Percentiles rank a stretch among this genome's conserved stretches.
These are phyloP conservation scores for Aspergillus quadricinctus DNA, from an alignment of 2,329 filamentous ascomycete genomes.

Conservation along the genomic window DNA sequence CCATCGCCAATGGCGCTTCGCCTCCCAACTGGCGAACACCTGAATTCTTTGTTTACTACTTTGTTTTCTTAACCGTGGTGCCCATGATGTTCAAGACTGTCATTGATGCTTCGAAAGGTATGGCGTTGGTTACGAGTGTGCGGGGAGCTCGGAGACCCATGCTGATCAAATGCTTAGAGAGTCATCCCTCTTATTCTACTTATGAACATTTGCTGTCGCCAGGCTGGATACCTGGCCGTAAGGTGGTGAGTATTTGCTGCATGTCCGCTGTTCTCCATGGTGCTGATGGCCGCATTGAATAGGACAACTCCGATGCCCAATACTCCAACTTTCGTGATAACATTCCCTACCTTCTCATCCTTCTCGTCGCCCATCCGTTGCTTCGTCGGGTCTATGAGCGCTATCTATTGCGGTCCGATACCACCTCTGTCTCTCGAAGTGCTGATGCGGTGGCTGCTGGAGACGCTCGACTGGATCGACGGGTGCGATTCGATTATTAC, in stretches of 20 bases:
- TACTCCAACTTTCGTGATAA: constrained; percentile 83
- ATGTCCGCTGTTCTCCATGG: neutral
- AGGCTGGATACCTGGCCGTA: constrained; percentile 89
- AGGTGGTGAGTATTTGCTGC: constrained; percentile 60
- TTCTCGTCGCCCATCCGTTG: constrained; percentile 75
- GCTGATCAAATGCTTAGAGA: constrained; percentile 50
- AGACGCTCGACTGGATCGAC: constrained; percentile 60
- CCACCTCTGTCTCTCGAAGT: constrained; percentile 18
- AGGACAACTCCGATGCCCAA: constrained; percentile 88
- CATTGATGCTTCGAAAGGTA: constrained; percentile 79
- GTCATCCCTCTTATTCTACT: constrained; percentile 73
- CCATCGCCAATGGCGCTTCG: constrained; percentile 45
- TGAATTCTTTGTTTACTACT: constrained; percentile 80
- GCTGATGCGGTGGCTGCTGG: constrained; percentile 31
- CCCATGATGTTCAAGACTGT: constrained; percentile 90
- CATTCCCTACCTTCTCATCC: constrained; percentile 70
- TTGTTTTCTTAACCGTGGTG: constrained; percentile 62
- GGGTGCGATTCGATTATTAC: constrained; percentile 73
- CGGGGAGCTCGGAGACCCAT: constrained; percentile 1
- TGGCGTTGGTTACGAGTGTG: constrained; percentile 22
- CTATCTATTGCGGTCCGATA: constrained; percentile 42
- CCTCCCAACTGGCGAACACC: constrained; percentile 77
- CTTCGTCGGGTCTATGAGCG: constrained; percentile 68
- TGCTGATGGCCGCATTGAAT: constrained; percentile 16
- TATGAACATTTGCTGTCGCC: constrained; percentile 67